A percentile compares a stretch with the other conserved stretches of the same genome.
Conservation (phyloP, 345 rosid species). For the Arabis alpina region DNA sequence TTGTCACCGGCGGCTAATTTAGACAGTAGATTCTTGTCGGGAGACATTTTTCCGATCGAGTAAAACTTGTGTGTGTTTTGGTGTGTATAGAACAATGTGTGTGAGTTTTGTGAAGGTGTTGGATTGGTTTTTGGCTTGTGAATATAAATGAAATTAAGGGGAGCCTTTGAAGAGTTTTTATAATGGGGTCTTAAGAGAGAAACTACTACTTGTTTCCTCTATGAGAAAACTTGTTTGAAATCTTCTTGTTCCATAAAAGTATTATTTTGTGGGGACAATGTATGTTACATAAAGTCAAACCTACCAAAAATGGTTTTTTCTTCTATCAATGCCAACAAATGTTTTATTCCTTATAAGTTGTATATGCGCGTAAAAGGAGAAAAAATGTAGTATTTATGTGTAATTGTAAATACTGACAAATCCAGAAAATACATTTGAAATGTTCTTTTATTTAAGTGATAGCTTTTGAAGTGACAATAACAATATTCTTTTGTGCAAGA, state of each 20-base stretch:
- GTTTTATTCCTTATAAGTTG: background rate
- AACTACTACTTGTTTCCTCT: conserved; percentile 9
- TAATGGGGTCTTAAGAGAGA: conserved; percentile 10
- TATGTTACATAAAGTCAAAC: conserved; percentile 23
- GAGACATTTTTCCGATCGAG: conserved; percentile 7
- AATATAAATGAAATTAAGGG: conserved; percentile 4
- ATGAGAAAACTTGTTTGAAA: conserved; percentile 9
- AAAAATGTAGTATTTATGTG: too few relatives aligned
- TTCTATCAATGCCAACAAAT: background rate
- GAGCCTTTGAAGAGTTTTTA: conserved; percentile 18
- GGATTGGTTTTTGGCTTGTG: conserved; percentile 21
- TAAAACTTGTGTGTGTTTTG: background rate
- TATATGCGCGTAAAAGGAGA: too few relatives aligned
- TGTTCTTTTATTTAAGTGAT: background rate
- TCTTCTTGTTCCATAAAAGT: conserved; percentile 20
- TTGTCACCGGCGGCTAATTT: conserved; percentile 54
- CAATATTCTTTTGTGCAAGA: background rate
- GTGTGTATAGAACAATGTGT: background rate
- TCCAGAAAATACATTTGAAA: background rate
- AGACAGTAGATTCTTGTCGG: conserved; percentile 46
- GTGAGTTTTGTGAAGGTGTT: conserved; percentile 14
- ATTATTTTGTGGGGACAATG: conserved; percentile 28
- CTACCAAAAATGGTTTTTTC: background rate
- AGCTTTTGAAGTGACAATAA: background rate
- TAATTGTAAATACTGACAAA: background rate